Evolutionary conservation across 306 rosid species (phyloP).

Genomic region (Cicer cuneatum): DNA sequence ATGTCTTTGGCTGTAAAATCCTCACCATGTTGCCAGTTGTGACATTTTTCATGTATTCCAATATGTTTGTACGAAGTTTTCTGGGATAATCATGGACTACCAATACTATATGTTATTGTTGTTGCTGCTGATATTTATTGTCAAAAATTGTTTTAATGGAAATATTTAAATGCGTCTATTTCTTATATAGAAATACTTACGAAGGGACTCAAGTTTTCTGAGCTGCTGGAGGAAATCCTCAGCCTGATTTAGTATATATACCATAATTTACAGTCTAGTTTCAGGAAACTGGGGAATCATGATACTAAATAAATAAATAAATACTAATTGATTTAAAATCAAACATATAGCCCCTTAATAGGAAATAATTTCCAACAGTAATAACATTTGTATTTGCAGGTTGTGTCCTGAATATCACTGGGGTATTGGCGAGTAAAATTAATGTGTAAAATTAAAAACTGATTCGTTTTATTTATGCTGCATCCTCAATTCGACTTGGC

Average conservation of each 20-base stretch:
- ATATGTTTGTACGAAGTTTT: conserved; percentile 15
- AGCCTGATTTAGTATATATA: neutral
- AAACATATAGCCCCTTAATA: neutral
- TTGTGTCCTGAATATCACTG: neutral
- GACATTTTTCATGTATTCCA: conserved; percentile 19
- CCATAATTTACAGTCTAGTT: neutral
- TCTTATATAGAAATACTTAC: neutral
- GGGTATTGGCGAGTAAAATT: neutral
- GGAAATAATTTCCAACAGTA: neutral
- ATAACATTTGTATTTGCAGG: neutral
- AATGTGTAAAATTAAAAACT: conserved; percentile 1
- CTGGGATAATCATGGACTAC: neutral
- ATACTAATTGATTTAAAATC: neutral
- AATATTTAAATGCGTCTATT: conserved; percentile 19
- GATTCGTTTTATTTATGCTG: neutral
- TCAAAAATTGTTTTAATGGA: neutral
- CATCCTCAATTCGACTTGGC: neutral
- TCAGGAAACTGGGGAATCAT: neutral
- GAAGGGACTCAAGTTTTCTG: neutral
- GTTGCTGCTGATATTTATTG: conserved; percentile 25
- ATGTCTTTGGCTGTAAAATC: conserved; percentile 19
- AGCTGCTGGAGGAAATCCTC: neutral
- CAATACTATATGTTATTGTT: conserved; percentile 8
- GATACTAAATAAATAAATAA: neutral
- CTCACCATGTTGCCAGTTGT: conserved; percentile 6